These are phyloP conservation scores for Bipolaris cookei DNA, from an alignment of 2,329 filamentous ascomycete genomes.

Conservation along the genomic window DNA sequence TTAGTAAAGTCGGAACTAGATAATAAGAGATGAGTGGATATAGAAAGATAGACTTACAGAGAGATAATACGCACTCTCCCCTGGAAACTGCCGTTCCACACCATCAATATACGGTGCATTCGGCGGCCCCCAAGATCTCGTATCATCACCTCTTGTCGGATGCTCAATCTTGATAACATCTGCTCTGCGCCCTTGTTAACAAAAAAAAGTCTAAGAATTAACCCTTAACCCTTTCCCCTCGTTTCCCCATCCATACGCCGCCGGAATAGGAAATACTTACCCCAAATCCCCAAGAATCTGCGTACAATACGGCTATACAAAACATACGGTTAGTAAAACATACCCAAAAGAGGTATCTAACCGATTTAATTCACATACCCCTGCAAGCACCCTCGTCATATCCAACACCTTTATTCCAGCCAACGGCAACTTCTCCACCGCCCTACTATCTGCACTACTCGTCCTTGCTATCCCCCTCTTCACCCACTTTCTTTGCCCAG, in stretches of 20 bases:
- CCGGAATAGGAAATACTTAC: slow-evolving; percentile 57
- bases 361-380: slow-evolving; percentile 10
- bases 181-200: slow-evolving; percentile 63
- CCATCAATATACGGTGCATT: slow-evolving; percentile 77
- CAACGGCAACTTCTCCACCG: slow-evolving; percentile 67
- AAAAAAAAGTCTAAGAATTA: slow-evolving; percentile 2
- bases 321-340: slow-evolving; percentile 19
- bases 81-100: slow-evolving; percentile 68
- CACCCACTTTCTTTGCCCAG: slow-evolving; percentile 19
- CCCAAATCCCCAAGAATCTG: slow-evolving; percentile 95
- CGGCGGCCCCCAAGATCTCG: slow-evolving; percentile 92
- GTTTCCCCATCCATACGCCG: neutral
- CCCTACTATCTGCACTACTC: slow-evolving; percentile 42
- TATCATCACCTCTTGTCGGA: slow-evolving; percentile 89
- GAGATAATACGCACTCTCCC: slow-evolving; percentile 96
- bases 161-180: slow-evolving; percentile 98
- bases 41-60: slow-evolving; percentile 61
- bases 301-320: slow-evolving; percentile 86
- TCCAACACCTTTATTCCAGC: slow-evolving; percentile 88
- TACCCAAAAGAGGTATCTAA: neutral
- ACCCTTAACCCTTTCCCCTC: too few relatives aligned
- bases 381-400: slow-evolving; percentile 90
- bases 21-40: too few relatives aligned
- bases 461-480: slow-evolving; percentile 50
- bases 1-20: neutral